Conservation (phyloP, 306 rosid species). For the barrel medic (Medicago truncatula) region MtrunA17r5.0-ANR NC_053042.1:14012501-14013000, state of each 20-base stretch:
- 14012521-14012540: slow-evolving; percentile 84
- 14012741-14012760: slow-evolving; percentile 83
- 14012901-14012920: slow-evolving; percentile 86
- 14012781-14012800: slow-evolving; percentile 63
- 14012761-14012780: slow-evolving; percentile 74
- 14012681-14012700: slow-evolving; percentile 95
- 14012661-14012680: slow-evolving; percentile 93
- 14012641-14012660: slow-evolving; percentile 89
- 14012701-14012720: slow-evolving; percentile 97
- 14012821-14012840: slow-evolving; percentile 71
- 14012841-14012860: slow-evolving; percentile 89
- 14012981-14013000: slow-evolving; percentile 72
- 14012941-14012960: slow-evolving; percentile 89
- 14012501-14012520: slow-evolving; percentile 54
- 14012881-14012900: slow-evolving; percentile 82
- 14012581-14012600: slow-evolving; percentile 88
- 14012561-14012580: slow-evolving; percentile 58
- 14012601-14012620: slow-evolving; percentile 94
- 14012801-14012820: slow-evolving; percentile 83
- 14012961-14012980: slow-evolving; percentile 70
- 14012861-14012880: slow-evolving; percentile 83
- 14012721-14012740: slow-evolving; percentile 88
- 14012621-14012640: slow-evolving; percentile 83
- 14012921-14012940: slow-evolving; percentile 76
- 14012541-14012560: slow-evolving; percentile 85